phyloP scores from a whole-genome alignment of 352 stramenopile species.

The Plasmopara halstedii region DNA sequence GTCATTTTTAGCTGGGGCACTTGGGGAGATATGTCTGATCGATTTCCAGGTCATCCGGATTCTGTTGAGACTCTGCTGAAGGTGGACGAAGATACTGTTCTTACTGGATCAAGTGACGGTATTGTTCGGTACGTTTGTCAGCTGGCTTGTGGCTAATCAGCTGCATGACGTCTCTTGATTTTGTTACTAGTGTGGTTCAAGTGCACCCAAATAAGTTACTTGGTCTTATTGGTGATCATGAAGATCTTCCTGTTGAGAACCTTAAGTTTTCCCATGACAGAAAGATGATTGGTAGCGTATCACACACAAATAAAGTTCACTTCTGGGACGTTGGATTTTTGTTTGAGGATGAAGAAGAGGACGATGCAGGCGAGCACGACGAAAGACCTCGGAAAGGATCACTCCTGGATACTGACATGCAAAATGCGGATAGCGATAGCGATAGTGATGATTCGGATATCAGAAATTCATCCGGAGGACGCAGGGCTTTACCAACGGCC shows the following conservation, averaged over 20 bases:
- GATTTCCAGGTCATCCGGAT: conserved; percentile 92
- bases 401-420: conserved; percentile 64
- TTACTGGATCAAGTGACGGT: conserved; percentile 94
- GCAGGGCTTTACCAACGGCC: conserved; percentile 51
- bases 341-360: conserved; percentile 79
- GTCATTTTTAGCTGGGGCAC: conserved; percentile 93
- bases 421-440: conserved; percentile 78
- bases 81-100: conserved; percentile 95
- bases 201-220: conserved; percentile 95
- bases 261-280: conserved; percentile 83
- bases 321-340: conserved; percentile 94
- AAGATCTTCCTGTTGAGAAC: conserved; percentile 93
- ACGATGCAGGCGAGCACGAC: conserved; percentile 52
- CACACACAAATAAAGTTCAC: conserved; percentile 91
- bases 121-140: conserved; percentile 77
- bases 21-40: conserved; percentile 95
- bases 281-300: conserved; percentile 89
- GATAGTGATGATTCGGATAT: conserved; percentile 62
- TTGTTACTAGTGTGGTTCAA: conserved; percentile 79
- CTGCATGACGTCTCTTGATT: background rate
- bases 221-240: conserved; percentile 93
- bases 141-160: background rate
- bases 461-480: conserved; percentile 19
- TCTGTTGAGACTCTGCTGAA: conserved; percentile 94
- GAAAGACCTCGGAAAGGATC: conserved; percentile 27